Evolutionary conservation across 768 basidiomycete species (phyloP).

Genomic region (Cystobasidiopsis lactophilus): DNA sequence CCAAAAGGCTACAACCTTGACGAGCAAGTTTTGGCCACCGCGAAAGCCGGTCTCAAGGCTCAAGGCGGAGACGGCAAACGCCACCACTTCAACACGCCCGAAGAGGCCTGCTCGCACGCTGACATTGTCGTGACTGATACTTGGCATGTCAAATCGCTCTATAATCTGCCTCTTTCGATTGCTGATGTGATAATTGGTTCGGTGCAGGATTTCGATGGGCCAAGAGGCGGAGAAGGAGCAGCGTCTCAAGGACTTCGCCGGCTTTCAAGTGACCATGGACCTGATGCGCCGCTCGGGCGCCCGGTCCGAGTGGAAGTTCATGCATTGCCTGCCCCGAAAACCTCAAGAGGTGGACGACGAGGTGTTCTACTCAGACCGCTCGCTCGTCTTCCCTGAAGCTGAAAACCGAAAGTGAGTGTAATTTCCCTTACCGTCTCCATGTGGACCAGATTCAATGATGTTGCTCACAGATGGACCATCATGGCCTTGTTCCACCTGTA

Average conservation of each 20-base stretch:
- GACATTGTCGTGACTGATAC: constrained; percentile 96
- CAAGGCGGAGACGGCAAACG: constrained; percentile 11
- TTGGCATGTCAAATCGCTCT: constrained; percentile 36
- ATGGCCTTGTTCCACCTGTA: constrained; percentile 36
- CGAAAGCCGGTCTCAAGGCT: constrained; percentile 30
- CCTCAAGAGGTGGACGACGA: constrained; percentile 85
- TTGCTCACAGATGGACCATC: constrained; percentile 56
- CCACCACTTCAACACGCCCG: constrained; percentile 30
- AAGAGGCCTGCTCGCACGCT: constrained; percentile 66
- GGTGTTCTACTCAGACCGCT: constrained; percentile 83
- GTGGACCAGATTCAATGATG: background rate
- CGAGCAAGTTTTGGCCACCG: constrained; percentile 52
- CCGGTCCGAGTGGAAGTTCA: constrained; percentile 34
- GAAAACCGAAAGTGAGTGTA: constrained; percentile 43
- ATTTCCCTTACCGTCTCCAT: too few relatives aligned
- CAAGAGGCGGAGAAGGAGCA: constrained; percentile 83
- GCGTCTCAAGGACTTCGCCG: constrained; percentile 61
- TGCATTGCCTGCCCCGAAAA: constrained; percentile 91
- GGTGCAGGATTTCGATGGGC: constrained; percentile 85
- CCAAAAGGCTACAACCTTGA: constrained; percentile 36
- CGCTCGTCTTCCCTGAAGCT: constrained; percentile 76
- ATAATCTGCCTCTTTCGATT: background rate
- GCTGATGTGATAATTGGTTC: background rate
- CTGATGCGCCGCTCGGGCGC: constrained; percentile 36
- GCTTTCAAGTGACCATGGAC: constrained; percentile 82